phyloP scores from a whole-genome alignment of 2,329 filamentous ascomycete species.

The Fusarium nanum region DNA sequence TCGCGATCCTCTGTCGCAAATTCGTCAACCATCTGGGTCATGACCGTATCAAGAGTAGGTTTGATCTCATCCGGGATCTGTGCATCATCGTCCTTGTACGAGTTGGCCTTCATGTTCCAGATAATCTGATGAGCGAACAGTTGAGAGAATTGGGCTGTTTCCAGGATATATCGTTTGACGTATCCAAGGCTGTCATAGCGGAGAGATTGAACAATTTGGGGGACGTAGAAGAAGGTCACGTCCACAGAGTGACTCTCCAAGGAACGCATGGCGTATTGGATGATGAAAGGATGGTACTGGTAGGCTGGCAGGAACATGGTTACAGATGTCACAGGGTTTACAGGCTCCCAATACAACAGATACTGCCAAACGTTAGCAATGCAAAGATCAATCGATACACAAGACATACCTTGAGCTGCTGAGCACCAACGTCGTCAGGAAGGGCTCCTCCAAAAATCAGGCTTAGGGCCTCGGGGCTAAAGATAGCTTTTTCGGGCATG shows the following conservation, averaged over 20 bases:
- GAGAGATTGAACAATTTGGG: slow-evolving; percentile 95
- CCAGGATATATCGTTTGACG: slow-evolving; percentile 94
- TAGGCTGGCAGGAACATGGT: slow-evolving; percentile 94
- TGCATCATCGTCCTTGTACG: slow-evolving; percentile 96
- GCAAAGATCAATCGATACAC: background rate
- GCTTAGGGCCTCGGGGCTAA: slow-evolving; percentile 84
- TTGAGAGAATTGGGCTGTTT: slow-evolving; percentile 98
- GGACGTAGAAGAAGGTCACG: slow-evolving; percentile 98
- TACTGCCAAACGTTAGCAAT: slow-evolving; percentile 65
- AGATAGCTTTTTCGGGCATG: slow-evolving; percentile 83
- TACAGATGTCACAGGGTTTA: slow-evolving; percentile 92
- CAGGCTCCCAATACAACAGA: slow-evolving; percentile 89
- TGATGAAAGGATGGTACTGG: slow-evolving; percentile 88
- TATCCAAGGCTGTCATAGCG: slow-evolving; percentile 94
- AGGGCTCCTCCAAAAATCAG: slow-evolving; percentile 82
- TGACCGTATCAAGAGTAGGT: slow-evolving; percentile 91
- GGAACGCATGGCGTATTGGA: slow-evolving; percentile 97
- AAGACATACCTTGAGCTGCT: slow-evolving; percentile 79
- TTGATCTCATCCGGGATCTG: slow-evolving; percentile 92
- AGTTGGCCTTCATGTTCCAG: slow-evolving; percentile 99
- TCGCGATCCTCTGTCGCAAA: slow-evolving; percentile 82
- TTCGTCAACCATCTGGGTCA: slow-evolving; percentile 82
- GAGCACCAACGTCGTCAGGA: slow-evolving; percentile 79
- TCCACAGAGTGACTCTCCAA: slow-evolving; percentile 96
- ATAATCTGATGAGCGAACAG: slow-evolving; percentile 99